phyloP scores from a whole-genome alignment of 2,329 filamentous ascomycete genomes.

The Penicillium olsonii region DNA sequence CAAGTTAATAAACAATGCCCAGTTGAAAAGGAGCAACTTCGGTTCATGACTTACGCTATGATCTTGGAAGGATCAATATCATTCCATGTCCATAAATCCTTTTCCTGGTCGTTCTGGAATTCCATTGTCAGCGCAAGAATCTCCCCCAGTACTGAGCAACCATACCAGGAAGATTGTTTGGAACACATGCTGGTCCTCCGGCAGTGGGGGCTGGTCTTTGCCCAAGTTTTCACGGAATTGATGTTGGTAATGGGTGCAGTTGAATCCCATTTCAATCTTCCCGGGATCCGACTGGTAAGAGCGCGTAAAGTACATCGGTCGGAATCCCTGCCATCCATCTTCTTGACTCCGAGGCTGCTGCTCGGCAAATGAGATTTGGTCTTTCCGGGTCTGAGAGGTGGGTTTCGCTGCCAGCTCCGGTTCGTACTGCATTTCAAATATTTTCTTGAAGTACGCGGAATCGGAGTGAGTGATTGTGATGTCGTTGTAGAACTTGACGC shows the following conservation, averaged over 20 bases:
- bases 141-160: background rate
- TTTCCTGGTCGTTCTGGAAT: slow-evolving; percentile 51
- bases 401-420: slow-evolving; percentile 52
- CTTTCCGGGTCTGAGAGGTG: slow-evolving; percentile 44
- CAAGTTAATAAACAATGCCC: too few species aligned
- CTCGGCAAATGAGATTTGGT: slow-evolving; percentile 51
- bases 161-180: slow-evolving; percentile 63
- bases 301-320: slow-evolving; percentile 64
- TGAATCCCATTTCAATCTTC: slow-evolving; percentile 66
- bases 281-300: slow-evolving; percentile 54
- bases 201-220: slow-evolving; percentile 28
- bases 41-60: slow-evolving; percentile 37
- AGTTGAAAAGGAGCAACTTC: background rate
- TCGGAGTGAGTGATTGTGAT: slow-evolving; percentile 64
- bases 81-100: slow-evolving; percentile 60
- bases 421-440: slow-evolving; percentile 59
- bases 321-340: slow-evolving; percentile 48
- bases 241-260: slow-evolving; percentile 74
- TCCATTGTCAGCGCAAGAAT: background rate
- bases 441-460: slow-evolving; percentile 57
- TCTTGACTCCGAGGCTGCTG: slow-evolving; percentile 37
- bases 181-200: slow-evolving; percentile 65
- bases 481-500: slow-evolving; percentile 65
- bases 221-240: slow-evolving; percentile 59
- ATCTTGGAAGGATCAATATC: slow-evolving; percentile 59